Evolutionary conservation across 768 basidiomycete species (phyloP).

Genomic region (Leccinum aurantiacum): DNA sequence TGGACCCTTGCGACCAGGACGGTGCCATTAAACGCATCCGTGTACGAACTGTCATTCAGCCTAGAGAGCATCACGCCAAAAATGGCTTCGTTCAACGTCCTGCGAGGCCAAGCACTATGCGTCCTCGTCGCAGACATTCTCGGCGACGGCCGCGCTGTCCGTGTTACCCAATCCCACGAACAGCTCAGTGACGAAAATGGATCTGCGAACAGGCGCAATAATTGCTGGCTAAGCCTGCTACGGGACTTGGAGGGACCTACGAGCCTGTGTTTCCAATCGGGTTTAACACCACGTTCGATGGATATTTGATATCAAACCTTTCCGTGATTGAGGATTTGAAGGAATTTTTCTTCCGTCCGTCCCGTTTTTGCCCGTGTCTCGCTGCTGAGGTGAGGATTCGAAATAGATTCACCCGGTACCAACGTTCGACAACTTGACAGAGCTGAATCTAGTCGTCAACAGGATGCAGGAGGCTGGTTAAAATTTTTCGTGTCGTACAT

Average conservation of each 20-base stretch:
- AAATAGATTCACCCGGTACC: slow-evolving; percentile 69
- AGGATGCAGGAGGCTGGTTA: slow-evolving; percentile 51
- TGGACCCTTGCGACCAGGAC: slow-evolving; percentile 40
- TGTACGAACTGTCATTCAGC: slow-evolving; percentile 49
- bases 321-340: slow-evolving; percentile 34
- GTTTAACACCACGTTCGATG: slow-evolving; percentile 45
- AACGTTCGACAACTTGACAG: slow-evolving; percentile 57
- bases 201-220: slow-evolving; percentile 52
- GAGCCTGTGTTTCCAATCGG: slow-evolving; percentile 51
- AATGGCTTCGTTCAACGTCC: slow-evolving; percentile 8
- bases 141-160: slow-evolving; percentile 43
- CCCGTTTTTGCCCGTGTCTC: neutral
- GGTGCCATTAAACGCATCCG: slow-evolving; percentile 54
- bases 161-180: slow-evolving; percentile 51
- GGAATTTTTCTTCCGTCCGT: slow-evolving; percentile 15
- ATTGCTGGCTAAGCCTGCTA: slow-evolving; percentile 49
- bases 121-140: slow-evolving; percentile 45
- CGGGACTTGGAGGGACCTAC: slow-evolving; percentile 47
- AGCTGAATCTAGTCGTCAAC: slow-evolving; percentile 58
- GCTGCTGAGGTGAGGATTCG: neutral
- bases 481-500: neutral
- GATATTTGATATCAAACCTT: slow-evolving; percentile 21
- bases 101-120: slow-evolving; percentile 26
- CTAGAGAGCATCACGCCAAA: slow-evolving; percentile 46
- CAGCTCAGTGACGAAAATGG: slow-evolving; percentile 61